phyloP scores from a whole-genome alignment of 2,329 filamentous ascomycete species.

The Ophiocordyceps polyrhachis-furcata region DNA sequence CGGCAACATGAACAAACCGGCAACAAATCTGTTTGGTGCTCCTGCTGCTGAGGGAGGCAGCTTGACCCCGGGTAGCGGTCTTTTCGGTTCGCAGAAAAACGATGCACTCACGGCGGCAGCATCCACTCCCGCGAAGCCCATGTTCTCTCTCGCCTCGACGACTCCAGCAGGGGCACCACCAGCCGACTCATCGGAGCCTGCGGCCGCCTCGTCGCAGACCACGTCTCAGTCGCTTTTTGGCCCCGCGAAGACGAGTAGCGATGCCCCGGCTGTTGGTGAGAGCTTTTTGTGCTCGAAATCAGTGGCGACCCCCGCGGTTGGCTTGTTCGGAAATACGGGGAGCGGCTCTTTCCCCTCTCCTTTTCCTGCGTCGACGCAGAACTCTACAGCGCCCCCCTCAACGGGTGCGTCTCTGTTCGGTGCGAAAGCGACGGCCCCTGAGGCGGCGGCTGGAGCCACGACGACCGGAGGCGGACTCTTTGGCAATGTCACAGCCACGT shows the following conservation, averaged over 20 bases:
- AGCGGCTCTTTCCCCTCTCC: slow-evolving; percentile 6
- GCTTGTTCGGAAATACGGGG: slow-evolving; percentile 9
- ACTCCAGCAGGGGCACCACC: slow-evolving; percentile 30
- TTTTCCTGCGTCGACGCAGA: slow-evolving; percentile 7
- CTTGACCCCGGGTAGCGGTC: slow-evolving; percentile 1
- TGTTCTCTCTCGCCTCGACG: slow-evolving; percentile 29
- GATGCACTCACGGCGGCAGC: slow-evolving; percentile 10
- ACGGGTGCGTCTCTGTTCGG: slow-evolving; percentile 18
- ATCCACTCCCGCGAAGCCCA: slow-evolving; percentile 24
- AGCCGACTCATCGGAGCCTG: slow-evolving; percentile 14
- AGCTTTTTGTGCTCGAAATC: slow-evolving; percentile 7
- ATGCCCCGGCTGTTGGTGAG: slow-evolving; percentile 5
- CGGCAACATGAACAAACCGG: slow-evolving; percentile 7
- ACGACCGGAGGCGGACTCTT: slow-evolving; percentile 14
- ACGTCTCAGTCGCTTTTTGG: slow-evolving; percentile 12
- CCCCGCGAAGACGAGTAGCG: slow-evolving; percentile 8
- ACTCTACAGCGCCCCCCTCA: slow-evolving; percentile 7
- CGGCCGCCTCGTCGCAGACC: slow-evolving; percentile 3
- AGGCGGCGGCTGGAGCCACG: neutral
- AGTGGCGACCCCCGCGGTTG: slow-evolving; percentile 6
- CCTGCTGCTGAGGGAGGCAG: slow-evolving; percentile 1
- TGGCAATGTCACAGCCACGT: slow-evolving; percentile 10
- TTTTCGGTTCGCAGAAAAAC: slow-evolving; percentile 4
- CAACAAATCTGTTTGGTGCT: slow-evolving; percentile 9
- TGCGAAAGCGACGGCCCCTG: slow-evolving; percentile 18